Conservation (phyloP, 345 rosid genomes). For the Ailanthus altissimus region DNA sequence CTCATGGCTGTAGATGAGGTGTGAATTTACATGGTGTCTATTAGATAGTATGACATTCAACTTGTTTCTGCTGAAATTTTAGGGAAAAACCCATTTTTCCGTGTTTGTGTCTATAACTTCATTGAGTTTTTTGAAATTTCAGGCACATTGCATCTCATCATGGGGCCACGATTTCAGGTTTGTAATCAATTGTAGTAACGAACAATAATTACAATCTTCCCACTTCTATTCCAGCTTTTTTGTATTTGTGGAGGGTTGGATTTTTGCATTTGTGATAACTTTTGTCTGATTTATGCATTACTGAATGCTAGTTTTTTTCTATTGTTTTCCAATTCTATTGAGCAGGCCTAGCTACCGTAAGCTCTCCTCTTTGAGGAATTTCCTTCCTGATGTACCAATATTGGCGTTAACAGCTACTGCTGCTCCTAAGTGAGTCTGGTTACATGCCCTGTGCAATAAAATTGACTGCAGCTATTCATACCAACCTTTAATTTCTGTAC, state of each 20-base stretch:
- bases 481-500: neutral
- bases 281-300: conserved; percentile 1
- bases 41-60: conserved; percentile 15
- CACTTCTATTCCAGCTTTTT: neutral
- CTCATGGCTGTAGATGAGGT: conserved; percentile 98
- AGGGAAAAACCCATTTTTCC: neutral
- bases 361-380: conserved; percentile 78
- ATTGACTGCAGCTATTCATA: conserved; percentile 1
- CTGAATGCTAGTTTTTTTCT: conserved; percentile 8
- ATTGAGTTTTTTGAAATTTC: conserved; percentile 32
- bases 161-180: conserved; percentile 99
- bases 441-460: conserved; percentile 1
- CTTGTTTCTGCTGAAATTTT: conserved; percentile 2
- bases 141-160: conserved; percentile 97
- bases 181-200: conserved; percentile 27
- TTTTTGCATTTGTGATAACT: conserved; percentile 6
- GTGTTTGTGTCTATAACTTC: conserved; percentile 15
- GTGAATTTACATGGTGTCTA: conserved; percentile 9
- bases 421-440: conserved; percentile 74
- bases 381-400: conserved; percentile 74
- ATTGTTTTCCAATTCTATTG: neutral
- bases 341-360: conserved; percentile 84
- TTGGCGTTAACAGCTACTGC: conserved; percentile 98
- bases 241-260: no score
- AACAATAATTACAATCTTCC: conserved; percentile 10